Evolutionary conservation across 2,329 filamentous ascomycete species (phyloP).

Genomic region (Dendryphion nanum): DNA sequence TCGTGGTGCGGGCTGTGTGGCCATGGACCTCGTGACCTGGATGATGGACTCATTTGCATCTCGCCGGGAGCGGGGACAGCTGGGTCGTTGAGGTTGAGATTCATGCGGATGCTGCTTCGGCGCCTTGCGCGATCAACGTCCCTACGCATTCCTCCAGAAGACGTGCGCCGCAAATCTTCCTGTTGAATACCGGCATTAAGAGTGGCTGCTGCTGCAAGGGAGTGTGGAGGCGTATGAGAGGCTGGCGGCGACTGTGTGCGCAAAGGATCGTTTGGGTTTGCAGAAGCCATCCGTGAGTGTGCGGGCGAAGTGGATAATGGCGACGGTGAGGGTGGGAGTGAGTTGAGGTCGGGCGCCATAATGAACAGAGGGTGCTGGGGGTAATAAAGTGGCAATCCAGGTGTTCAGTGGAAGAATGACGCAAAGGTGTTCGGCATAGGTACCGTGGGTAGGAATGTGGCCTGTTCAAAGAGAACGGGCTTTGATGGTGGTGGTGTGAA

Average conservation of each 20-base stretch:
- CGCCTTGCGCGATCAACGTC: constrained; percentile 52
- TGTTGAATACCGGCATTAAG: constrained; percentile 74
- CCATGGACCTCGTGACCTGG: constrained; percentile 23
- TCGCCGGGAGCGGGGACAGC: constrained; percentile 66
- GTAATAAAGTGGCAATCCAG: not conserved
- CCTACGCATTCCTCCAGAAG: constrained; percentile 51
- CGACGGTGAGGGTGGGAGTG: constrained; percentile 53
- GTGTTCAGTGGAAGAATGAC: constrained; percentile 1
- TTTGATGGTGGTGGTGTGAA: too few relatives aligned
- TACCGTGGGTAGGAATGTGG: too few relatives aligned
- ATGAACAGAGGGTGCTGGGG: constrained; percentile 5
- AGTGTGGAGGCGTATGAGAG: constrained; percentile 65
- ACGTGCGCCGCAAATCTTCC: constrained; percentile 51
- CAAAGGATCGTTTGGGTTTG: constrained; percentile 34
- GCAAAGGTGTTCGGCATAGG: too few relatives aligned
- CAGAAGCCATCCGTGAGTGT: constrained; percentile 17
- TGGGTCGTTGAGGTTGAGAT: constrained; percentile 72
- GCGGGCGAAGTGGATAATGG: constrained; percentile 30
- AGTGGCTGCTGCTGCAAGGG: constrained; percentile 72
- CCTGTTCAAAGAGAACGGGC: too few relatives aligned
- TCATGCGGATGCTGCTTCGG: constrained; percentile 69
- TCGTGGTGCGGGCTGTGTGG: constrained; percentile 61
- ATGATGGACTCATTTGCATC: constrained; percentile 53
- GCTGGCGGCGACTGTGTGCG: constrained; percentile 55
- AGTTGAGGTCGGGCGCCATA: constrained; percentile 60